A percentile compares a stretch with the other conserved stretches of the same genome.
Evolutionary conservation across 2,329 filamentous ascomycete species (phyloP).

Genomic region (Xylaria sp.): DNA sequence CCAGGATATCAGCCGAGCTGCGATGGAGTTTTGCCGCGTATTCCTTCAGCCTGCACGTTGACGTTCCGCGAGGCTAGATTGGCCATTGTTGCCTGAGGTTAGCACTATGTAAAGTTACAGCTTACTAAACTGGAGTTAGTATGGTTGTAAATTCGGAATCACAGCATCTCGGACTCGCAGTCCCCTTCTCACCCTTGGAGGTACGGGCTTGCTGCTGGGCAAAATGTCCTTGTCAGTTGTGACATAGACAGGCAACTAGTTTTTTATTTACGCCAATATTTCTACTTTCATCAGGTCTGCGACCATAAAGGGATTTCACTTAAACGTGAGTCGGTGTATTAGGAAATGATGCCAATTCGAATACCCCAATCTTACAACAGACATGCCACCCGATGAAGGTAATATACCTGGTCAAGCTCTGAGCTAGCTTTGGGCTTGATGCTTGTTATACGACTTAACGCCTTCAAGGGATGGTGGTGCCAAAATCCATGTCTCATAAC

Average conservation of each 20-base stretch:
- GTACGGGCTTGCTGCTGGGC: not conserved
- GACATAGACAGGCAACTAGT: too few relatives aligned
- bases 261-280: not conserved
- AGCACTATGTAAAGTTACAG: too few relatives aligned
- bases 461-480: not conserved
- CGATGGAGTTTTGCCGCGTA: constrained; percentile 4
- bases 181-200: too few relatives aligned
- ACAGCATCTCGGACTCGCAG: not conserved
- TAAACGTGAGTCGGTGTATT: not conserved
- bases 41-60: constrained; percentile 11
- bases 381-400: not conserved
- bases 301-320: not conserved
- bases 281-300: too few relatives aligned
- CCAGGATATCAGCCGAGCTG: constrained; percentile 3
- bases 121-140: not conserved
- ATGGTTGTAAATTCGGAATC: not conserved
- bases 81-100: not conserved
- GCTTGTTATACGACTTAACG: not conserved
- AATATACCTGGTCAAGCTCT: not conserved
- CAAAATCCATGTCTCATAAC: not conserved
- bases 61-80: not conserved
- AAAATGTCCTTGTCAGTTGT: too few relatives aligned
- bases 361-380: too few relatives aligned
- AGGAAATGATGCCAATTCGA: too few relatives aligned
- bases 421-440: not conserved